Percentiles rank a stretch among this genome's conserved stretches.
phyloP scores from a whole-genome alignment of 192 early-diverging fungal genomes.

The Backusella australiensis region DNA sequence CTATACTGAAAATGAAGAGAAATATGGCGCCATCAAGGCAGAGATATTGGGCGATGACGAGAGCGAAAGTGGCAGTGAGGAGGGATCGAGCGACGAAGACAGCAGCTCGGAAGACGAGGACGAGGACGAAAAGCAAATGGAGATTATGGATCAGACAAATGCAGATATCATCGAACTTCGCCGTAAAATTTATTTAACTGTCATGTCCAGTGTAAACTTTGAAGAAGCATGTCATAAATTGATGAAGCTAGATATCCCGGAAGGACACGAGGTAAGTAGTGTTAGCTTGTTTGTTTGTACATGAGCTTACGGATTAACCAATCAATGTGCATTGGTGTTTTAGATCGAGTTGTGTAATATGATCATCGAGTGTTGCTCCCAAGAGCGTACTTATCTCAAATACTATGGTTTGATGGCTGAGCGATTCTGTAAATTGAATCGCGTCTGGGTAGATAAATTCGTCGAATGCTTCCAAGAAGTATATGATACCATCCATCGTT shows the following conservation, averaged over 20 bases:
- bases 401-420: slow-evolving; percentile 95
- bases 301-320: background rate
- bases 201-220: slow-evolving; percentile 93
- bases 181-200: slow-evolving; percentile 92
- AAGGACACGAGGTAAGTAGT: slow-evolving; percentile 69
- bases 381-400: slow-evolving; percentile 92
- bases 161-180: slow-evolving; percentile 85
- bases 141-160: slow-evolving; percentile 89
- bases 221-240: slow-evolving; percentile 97
- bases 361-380: slow-evolving; percentile 96
- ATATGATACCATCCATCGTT: slow-evolving; percentile 91
- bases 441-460: slow-evolving; percentile 78
- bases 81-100: slow-evolving; percentile 42
- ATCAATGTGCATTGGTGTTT: slow-evolving; percentile 6
- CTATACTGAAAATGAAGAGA: slow-evolving; percentile 79
- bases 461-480: slow-evolving; percentile 73
- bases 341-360: slow-evolving; percentile 90
- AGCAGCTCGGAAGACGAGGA: slow-evolving; percentile 49
- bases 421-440: slow-evolving; percentile 84
- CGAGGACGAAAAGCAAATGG: slow-evolving; percentile 46
- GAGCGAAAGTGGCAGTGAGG: slow-evolving; percentile 45
- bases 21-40: slow-evolving; percentile 74
- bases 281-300: too few species aligned
- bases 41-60: slow-evolving; percentile 83
- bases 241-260: slow-evolving; percentile 78